These are phyloP conservation scores for Curvularia hawaiiensis DNA, from an alignment of 2,329 filamentous ascomycete genomes.

Conservation along the genomic window DNA sequence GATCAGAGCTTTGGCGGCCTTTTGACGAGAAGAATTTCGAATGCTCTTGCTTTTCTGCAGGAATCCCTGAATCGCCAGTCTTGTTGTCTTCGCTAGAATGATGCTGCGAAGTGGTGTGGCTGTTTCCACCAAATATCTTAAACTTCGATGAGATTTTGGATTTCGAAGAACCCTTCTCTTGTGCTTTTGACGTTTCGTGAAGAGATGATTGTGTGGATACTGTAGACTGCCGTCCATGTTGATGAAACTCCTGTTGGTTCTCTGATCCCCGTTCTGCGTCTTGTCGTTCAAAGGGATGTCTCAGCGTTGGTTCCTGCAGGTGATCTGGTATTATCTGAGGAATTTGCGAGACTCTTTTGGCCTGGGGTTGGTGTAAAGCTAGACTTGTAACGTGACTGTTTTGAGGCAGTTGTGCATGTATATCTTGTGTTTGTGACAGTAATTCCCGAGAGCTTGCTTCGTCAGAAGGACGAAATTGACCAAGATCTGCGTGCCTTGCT, in stretches of 20 bases:
- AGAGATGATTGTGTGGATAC: conserved; percentile 39
- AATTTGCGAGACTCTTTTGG: conserved; percentile 16
- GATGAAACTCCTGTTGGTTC: conserved; percentile 39
- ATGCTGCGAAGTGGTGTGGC: conserved; percentile 21
- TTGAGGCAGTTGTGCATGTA: conserved; percentile 8
- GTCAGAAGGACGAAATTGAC: conserved; percentile 17
- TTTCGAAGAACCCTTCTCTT: conserved; percentile 33
- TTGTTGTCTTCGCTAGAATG: conserved; percentile 8
- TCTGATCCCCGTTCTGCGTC: conserved; percentile 22
- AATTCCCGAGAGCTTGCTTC: conserved; percentile 12
- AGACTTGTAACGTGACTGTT: conserved; percentile 13
- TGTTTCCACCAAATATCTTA: conserved; percentile 45
- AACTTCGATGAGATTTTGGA: conserved; percentile 52
- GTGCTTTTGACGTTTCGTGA: conserved; percentile 29
- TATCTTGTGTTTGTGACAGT: conserved; percentile 11
- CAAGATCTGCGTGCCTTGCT: conserved; percentile 12
- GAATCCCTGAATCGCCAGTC: conserved; percentile 1
- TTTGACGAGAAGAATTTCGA: conserved; percentile 16
- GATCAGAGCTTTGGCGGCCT: conserved; percentile 34
- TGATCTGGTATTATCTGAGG: conserved; percentile 19
- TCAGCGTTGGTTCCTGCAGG: conserved; percentile 13
- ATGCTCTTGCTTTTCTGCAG: conserved; percentile 21
- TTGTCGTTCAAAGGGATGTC: conserved; percentile 23
- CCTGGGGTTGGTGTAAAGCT: conserved; percentile 17
- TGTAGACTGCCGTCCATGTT: conserved; percentile 40